phyloP scores from a whole-genome alignment of 176 grass and related monocot species.

The Avena eriantha region DNA sequence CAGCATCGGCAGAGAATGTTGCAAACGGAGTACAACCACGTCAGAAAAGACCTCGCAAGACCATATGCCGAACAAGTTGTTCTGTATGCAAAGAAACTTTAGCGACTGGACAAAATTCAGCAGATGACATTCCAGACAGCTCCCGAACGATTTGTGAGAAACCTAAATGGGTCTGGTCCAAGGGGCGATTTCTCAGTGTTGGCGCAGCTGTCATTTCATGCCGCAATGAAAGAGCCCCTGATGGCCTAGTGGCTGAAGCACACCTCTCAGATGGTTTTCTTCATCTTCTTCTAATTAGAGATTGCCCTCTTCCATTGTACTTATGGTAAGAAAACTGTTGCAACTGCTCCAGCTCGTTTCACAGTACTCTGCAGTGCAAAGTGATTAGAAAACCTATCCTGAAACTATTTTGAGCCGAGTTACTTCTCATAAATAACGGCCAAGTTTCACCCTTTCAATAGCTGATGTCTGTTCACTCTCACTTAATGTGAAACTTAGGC shows the following conservation, averaged over 20 bases:
- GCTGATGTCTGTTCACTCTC: conserved; percentile 11
- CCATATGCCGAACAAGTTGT: conserved; percentile 75
- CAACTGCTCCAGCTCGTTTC: conserved; percentile 11
- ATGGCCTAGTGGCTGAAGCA: conserved; percentile 88
- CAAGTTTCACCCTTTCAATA: neutral
- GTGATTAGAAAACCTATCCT: neutral
- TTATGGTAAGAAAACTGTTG: conserved; percentile 67
- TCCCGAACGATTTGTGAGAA: conserved; percentile 50
- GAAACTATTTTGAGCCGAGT: neutral
- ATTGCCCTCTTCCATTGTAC: conserved; percentile 85
- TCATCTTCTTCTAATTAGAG: conserved; percentile 90
- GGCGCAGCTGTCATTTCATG: conserved; percentile 93
- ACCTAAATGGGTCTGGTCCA: conserved; percentile 65
- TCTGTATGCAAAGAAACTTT: conserved; percentile 59
- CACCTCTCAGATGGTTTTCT: conserved; percentile 94
- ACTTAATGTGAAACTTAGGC: neutral
- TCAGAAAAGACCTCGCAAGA: conserved; percentile 48
- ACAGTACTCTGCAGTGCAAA: neutral
- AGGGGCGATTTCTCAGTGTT: conserved; percentile 82
- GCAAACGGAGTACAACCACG: conserved; percentile 27
- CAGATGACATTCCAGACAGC: conserved; percentile 24
- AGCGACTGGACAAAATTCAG: conserved; percentile 46
- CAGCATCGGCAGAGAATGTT: conserved; percentile 38
- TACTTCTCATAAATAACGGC: neutral
- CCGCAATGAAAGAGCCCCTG: conserved; percentile 92